Evolutionary conservation across 495 filamentous ascomycete species (phyloP).

Genomic region (Hypoxylon trugodes): DNA sequence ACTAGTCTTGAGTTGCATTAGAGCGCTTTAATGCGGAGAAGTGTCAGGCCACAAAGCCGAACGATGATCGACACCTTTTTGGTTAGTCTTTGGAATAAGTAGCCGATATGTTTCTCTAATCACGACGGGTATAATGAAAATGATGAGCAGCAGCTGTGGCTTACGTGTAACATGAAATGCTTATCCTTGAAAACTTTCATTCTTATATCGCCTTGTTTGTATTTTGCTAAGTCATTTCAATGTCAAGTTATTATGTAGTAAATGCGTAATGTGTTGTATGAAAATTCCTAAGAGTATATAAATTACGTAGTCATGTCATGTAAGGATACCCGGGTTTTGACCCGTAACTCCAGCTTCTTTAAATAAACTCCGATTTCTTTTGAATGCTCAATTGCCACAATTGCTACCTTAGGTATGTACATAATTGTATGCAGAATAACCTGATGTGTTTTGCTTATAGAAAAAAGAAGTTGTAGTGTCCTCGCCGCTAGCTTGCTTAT

Average conservation of each 20-base stretch:
- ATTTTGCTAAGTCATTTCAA: too few species aligned
- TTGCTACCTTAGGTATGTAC: not conserved
- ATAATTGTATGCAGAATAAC: not conserved
- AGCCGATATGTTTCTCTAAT: too few species aligned
- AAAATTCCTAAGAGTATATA: too few species aligned
- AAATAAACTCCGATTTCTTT: conserved; percentile 11
- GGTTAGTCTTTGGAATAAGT: conserved; percentile 7
- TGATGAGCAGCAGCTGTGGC: conserved; percentile 9
- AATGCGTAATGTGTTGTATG: too few species aligned
- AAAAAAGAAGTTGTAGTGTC: not conserved
- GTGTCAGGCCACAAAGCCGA: conserved; percentile 35
- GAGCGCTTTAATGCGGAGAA: conserved; percentile 30
- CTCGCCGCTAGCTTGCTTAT: conserved; percentile 1
- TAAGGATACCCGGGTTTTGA: too few species aligned
- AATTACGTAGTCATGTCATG: too few species aligned
- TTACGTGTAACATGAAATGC: conserved; percentile 13
- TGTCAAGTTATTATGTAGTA: too few species aligned
- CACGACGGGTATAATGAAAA: too few species aligned
- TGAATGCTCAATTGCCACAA: conserved; percentile 7
- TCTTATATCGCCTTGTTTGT: not conserved
- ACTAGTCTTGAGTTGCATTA: conserved; percentile 15
- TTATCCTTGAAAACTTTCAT: not conserved
- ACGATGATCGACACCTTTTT: conserved; percentile 26
- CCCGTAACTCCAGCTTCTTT: too few species aligned
- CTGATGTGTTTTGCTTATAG: not conserved